These are phyloP conservation scores for Leccinum rimulosum DNA, from an alignment of 768 basidiomycete genomes.

Conservation along the genomic window DNA sequence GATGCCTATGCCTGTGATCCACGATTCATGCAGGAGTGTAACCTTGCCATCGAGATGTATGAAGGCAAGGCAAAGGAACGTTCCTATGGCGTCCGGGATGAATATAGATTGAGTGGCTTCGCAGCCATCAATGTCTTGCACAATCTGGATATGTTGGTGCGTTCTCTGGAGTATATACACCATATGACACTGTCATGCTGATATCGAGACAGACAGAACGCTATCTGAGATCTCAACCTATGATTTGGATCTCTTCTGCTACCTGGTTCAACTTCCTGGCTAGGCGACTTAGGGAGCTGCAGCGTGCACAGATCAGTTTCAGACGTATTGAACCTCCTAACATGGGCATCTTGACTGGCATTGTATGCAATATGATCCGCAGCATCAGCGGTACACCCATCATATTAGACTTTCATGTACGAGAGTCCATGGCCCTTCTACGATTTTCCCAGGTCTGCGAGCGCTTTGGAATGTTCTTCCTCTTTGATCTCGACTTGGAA, in stretches of 20 bases:
- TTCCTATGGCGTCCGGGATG: constrained; percentile 5
- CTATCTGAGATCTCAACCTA: constrained; percentile 1
- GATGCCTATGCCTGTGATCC: not conserved
- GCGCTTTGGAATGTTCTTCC: not conserved
- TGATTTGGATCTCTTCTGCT: constrained; percentile 3
- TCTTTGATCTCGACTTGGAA: not conserved
- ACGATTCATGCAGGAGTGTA: not conserved
- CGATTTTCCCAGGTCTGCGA: not conserved
- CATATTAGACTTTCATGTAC: not conserved
- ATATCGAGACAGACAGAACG: not conserved
- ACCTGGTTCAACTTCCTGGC: constrained; percentile 2
- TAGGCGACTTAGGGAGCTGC: constrained; percentile 1
- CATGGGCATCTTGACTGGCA: constrained; percentile 8
- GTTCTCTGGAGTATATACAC: not conserved
- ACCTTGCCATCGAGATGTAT: not conserved
- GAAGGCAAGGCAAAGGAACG: not conserved
- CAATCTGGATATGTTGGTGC: not conserved
- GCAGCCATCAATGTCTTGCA: not conserved
- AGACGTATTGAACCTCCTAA: constrained; percentile 6
- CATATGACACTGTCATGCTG: not conserved
- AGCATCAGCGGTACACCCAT: constrained; percentile 2
- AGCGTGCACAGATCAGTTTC: not conserved
- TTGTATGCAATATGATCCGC: constrained; percentile 5
- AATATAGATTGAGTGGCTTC: constrained; percentile 7
- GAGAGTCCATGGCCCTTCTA: not conserved